Evolutionary conservation across 192 early-diverging fungal genomes (phyloP).

Genomic region (Coemansia sp.): DNA sequence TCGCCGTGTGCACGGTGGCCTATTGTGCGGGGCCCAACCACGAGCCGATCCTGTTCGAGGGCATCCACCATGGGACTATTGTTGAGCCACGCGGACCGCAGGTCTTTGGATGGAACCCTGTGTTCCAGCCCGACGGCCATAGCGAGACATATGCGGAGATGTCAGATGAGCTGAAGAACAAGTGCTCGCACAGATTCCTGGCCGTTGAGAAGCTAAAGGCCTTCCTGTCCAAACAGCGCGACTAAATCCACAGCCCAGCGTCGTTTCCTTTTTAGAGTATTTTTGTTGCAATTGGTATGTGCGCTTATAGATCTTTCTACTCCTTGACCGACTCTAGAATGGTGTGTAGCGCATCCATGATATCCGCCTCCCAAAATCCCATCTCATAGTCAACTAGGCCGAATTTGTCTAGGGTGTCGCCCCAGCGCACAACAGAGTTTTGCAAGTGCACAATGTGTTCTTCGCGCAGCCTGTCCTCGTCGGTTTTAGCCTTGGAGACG

Average conservation of each 20-base stretch:
- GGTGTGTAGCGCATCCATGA: slow-evolving; percentile 63
- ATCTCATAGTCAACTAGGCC: slow-evolving; percentile 83
- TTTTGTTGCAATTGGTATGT: not conserved
- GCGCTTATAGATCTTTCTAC: not conserved
- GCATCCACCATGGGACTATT: slow-evolving; percentile 74
- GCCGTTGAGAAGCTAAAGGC: slow-evolving; percentile 70
- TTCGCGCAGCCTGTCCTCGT: slow-evolving; percentile 57
- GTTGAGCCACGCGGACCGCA: slow-evolving; percentile 79
- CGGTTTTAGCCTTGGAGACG: slow-evolving; percentile 46
- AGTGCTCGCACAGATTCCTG: slow-evolving; percentile 83
- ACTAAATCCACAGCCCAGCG: not conserved
- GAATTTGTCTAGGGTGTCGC: slow-evolving; percentile 65
- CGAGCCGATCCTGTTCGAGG: slow-evolving; percentile 88
- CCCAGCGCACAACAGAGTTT: slow-evolving; percentile 65
- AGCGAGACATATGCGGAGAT: slow-evolving; percentile 84
- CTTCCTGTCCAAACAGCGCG: slow-evolving; percentile 23
- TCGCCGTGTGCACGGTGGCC: slow-evolving; percentile 90
- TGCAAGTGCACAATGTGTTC: slow-evolving; percentile 61
- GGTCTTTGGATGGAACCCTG: slow-evolving; percentile 95
- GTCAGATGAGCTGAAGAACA: slow-evolving; percentile 79
- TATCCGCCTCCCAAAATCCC: slow-evolving; percentile 77
- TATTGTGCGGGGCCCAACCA: slow-evolving; percentile 77
- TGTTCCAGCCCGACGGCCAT: slow-evolving; percentile 84
- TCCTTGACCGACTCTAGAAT: slow-evolving; percentile 38
- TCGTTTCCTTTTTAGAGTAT: no score